These are phyloP conservation scores for Vanderwaltozyma yarrowii DNA, from an alignment of 805 yeast species.

Conservation along the genomic window DNA sequence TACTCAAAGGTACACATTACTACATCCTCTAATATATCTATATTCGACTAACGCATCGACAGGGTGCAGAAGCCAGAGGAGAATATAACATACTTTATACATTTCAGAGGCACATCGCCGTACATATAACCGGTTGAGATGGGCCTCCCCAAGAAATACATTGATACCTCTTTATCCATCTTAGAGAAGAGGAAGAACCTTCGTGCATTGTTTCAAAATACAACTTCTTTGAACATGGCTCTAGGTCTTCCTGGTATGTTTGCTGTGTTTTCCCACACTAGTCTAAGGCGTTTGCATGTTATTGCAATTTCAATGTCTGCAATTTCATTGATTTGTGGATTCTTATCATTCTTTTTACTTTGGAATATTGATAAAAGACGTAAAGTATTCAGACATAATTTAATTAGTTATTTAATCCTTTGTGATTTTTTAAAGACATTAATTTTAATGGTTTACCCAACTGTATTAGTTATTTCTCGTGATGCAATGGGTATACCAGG, in stretches of 20 bases:
- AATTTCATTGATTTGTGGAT: conserved; percentile 42
- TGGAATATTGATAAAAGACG: conserved; percentile 54
- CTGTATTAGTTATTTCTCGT: conserved; percentile 38
- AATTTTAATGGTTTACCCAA: conserved; percentile 58
- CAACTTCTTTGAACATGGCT: conserved; percentile 25
- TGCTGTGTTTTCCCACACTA: conserved; percentile 15
- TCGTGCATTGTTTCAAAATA: conserved; percentile 7
- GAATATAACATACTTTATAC: too few species aligned
- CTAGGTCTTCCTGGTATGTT: conserved; percentile 28
- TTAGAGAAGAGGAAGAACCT: conserved; percentile 2
- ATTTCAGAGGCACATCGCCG: too few species aligned
- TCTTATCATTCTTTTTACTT: conserved; percentile 49
- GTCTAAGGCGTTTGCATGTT: conserved; percentile 25
- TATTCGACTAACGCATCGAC: too few species aligned
- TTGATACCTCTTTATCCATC: background rate
- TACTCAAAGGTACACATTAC: too few species aligned
- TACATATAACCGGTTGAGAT: too few species aligned
- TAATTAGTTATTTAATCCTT: conserved; percentile 55
- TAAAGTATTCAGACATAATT: conserved; percentile 56
- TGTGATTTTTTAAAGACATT: conserved; percentile 71
- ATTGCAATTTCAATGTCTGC: conserved; percentile 41
- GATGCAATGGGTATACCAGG: conserved; percentile 13
- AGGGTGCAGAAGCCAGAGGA: too few species aligned
- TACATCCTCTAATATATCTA: too few species aligned
- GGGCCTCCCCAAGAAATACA: too few species aligned